phyloP scores from a whole-genome alignment of 2,329 filamentous ascomycete genomes.

The Leptographium flavum region DNA sequence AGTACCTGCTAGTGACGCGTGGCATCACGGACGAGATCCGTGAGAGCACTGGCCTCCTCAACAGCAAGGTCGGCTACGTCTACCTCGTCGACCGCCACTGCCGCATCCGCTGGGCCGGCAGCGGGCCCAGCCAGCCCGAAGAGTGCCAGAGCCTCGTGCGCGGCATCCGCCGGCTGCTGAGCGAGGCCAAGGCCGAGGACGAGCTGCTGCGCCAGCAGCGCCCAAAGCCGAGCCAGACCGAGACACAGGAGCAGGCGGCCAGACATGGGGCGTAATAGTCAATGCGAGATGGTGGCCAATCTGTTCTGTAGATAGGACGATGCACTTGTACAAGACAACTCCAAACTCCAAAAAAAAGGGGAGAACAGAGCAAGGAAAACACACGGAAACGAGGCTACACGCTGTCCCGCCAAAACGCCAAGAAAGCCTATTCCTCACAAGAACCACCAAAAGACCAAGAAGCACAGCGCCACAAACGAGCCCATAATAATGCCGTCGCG shows the following conservation, averaged over 20 bases:
- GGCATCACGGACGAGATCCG: slow-evolving; percentile 46
- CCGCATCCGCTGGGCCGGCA: slow-evolving; percentile 88
- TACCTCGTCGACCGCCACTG: slow-evolving; percentile 82
- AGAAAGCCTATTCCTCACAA: slow-evolving; percentile 27
- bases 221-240: neutral
- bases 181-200: slow-evolving; percentile 6
- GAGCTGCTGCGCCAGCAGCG: neutral
- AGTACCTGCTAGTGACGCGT: slow-evolving; percentile 46
- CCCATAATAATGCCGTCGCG: slow-evolving; percentile 91
- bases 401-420: neutral
- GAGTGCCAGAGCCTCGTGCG: slow-evolving; percentile 55
- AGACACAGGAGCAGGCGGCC: neutral
- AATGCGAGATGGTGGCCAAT: too few relatives aligned
- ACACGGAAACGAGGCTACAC: neutral
- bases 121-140: slow-evolving; percentile 48
- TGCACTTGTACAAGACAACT: too few relatives aligned
- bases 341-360: too few relatives aligned
- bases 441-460: slow-evolving; percentile 72
- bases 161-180: slow-evolving; percentile 47
- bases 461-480: slow-evolving; percentile 81
- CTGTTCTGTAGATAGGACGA: too few relatives aligned
- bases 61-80: slow-evolving; percentile 85
- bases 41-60: slow-evolving; percentile 57
- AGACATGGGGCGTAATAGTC: neutral
- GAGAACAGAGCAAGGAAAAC: too few relatives aligned